Evolutionary conservation across 2,329 filamentous ascomycete species (phyloP), one percentile per base, ranked within the genome.

Genomic region (Xylariaceae sp.): DNA sequence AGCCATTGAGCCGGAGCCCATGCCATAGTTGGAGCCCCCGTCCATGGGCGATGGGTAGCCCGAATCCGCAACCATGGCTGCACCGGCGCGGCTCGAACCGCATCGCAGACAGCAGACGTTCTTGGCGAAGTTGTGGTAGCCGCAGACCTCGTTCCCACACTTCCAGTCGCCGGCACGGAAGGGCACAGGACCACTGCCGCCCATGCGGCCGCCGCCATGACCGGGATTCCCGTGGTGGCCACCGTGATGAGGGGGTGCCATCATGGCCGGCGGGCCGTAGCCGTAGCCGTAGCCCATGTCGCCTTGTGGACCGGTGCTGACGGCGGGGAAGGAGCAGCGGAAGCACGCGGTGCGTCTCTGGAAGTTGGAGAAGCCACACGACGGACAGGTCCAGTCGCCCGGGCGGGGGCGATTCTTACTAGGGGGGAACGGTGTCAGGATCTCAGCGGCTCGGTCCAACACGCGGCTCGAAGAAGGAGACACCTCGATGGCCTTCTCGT

Each of bases 141-240:
- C 90, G 70, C 94, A 99, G 36, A 92, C 91, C 68, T 99, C 94
- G 60, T 94, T 94, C 51, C 94, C 94, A 68, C 94, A 99, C 74
- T 97, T 97, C 94, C 94, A 99, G 69, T 99, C 94, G 67, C 94
- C 94, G 50, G 94, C 94, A 66, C 94, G 89, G 87, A 99, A 99
- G 14, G 94, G 94, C 41, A 99, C 94, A 44, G 91, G 88, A 50
- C 89, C 88, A 61, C 89, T 88, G 57, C 89, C 88, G 58, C 88
- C 87, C 79, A 90, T 89, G 61, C 89, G 86, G 55, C 88, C 81
- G 54, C 79, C 78, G 47, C 81, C 78, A 58, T 82, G 78, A 19
- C 80, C 75, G 71, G 78, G 77, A 47, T 63, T 66, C 31, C 69
- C 72, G 53, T 73, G 70, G 45, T 80, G 76, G 22, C 22, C 22